Evolutionary conservation across 352 stramenopile genomes (phyloP), one percentile per base, ranked within the genome.

Genomic region (Phytopythium ostracodes): DNA sequence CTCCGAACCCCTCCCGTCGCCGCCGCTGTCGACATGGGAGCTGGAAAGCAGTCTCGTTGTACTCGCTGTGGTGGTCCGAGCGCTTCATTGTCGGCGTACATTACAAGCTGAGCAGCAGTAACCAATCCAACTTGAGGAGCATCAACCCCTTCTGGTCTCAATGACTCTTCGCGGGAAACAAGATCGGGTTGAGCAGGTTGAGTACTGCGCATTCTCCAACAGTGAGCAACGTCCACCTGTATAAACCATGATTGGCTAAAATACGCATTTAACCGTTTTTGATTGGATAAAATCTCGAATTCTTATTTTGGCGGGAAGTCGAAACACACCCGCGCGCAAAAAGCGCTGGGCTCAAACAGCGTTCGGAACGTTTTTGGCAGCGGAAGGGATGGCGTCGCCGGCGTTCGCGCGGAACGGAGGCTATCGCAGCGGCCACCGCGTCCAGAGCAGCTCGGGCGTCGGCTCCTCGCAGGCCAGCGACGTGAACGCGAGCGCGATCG

Each of bases 321-420:
- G 33, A 24, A 38, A 29, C 42, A 11, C 51, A 22, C 31, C 38
- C 46, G 12, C 27, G 47, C 47, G 27, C 27, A 38, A 54, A 38
- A 33, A 53, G 25, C 15, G 27, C 6, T 2, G n/a, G n/a, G 7
- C 6, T 15, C 33, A 14, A 38, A 38, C 33, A n/a, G 20, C 8
- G 42, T 20, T n/a, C 29, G 29, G 29, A 33, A 49, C 1, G 15
- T 47, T 47, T 44, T 44, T 10, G 24, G 14, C 46, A 20, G 44
- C n/a, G 44, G 22, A 36, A 35, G n/a, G n/a, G 22, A 59, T 52
- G 55, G 57, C 60, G 44, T 50, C 60, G 22, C 61, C 49, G 20
- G 36, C 43, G 44, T 68, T 63, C 57, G 25, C 47, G 22, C 31
- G 57, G 44, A 24, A 29, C 24, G 59, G 36, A n/a, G 49, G 44